phyloP scores from a whole-genome alignment of 2,329 filamentous ascomycete genomes.

The Blastomyces silverae region DNA sequence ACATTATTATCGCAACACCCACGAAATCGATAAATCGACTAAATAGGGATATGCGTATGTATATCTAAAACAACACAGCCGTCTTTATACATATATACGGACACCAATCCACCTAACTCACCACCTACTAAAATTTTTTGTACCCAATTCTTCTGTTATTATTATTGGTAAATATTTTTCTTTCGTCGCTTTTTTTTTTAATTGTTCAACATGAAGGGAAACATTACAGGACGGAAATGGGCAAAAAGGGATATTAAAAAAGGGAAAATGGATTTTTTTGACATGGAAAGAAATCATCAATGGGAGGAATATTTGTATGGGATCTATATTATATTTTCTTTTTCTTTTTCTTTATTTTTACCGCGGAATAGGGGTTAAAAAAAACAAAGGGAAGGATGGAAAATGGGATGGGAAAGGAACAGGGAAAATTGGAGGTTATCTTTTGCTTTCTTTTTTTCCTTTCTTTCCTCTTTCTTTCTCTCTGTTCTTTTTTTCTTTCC shows the following conservation, averaged over 20 bases:
- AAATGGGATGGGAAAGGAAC: constrained; percentile 2
- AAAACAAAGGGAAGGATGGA: background rate
- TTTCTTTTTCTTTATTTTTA: background rate
- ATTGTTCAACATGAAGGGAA: background rate
- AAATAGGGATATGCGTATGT: background rate
- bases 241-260: background rate
- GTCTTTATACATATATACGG: background rate
- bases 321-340: constrained; percentile 2
- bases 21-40: background rate
- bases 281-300: background rate
- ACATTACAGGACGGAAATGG: background rate
- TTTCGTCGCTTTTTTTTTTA: background rate
- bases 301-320: background rate
- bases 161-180: constrained; percentile 5
- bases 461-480: background rate
- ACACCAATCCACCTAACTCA: background rate
- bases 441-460: background rate
- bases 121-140: background rate
- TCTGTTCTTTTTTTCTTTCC: background rate
- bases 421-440: constrained; percentile 12
- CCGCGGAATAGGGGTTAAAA: background rate
- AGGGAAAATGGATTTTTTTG: background rate
- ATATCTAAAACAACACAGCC: background rate
- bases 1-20: background rate
- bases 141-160: background rate